phyloP scores from a whole-genome alignment of 164 flowering plant genomes.

The Chloranthus sessilifolius region DNA sequence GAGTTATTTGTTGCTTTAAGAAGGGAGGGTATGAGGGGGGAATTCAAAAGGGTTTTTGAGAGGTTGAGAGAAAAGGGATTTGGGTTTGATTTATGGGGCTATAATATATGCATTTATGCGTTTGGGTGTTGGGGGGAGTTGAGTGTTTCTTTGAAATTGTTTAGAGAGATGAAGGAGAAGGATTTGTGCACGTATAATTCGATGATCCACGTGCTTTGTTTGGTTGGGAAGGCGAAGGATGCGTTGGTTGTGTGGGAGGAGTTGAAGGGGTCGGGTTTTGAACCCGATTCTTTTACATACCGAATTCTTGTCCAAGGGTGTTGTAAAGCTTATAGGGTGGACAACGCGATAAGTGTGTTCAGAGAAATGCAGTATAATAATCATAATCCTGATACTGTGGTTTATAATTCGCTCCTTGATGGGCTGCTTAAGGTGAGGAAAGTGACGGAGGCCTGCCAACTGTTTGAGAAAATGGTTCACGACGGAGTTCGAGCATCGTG shows the following conservation, averaged over 20 bases:
- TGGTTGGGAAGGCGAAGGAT: conserved; percentile 70
- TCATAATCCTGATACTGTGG: conserved; percentile 44
- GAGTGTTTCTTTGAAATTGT: conserved; percentile 46
- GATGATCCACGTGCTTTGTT: conserved; percentile 62
- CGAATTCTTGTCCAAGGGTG: conserved; percentile 78
- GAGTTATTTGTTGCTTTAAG: conserved; percentile 64
- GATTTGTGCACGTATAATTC: conserved; percentile 87
- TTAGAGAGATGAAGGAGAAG: conserved; percentile 77
- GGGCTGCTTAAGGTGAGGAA: conserved; percentile 76
- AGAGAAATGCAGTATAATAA: conserved; percentile 77
- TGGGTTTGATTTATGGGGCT: conserved; percentile 59
- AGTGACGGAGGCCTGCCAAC: conserved; percentile 68
- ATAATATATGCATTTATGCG: conserved; percentile 84
- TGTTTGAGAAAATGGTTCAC: conserved; percentile 82
- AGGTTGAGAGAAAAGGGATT: conserved; percentile 42
- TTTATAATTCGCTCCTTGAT: conserved; percentile 78
- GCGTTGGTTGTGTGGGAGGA: conserved; percentile 77
- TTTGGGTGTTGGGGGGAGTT: conserved; percentile 94
- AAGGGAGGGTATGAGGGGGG: conserved; percentile 52
- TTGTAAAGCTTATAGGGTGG: conserved; percentile 48
- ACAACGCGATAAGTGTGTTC: conserved; percentile 64
- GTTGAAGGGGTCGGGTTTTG: conserved; percentile 71
- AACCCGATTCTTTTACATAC: conserved; percentile 69
- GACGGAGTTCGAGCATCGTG: conserved; percentile 69
- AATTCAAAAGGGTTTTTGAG: conserved; percentile 48